Conservation (phyloP, 306 rosid species). For the Prosopis cineraria region DNA sequence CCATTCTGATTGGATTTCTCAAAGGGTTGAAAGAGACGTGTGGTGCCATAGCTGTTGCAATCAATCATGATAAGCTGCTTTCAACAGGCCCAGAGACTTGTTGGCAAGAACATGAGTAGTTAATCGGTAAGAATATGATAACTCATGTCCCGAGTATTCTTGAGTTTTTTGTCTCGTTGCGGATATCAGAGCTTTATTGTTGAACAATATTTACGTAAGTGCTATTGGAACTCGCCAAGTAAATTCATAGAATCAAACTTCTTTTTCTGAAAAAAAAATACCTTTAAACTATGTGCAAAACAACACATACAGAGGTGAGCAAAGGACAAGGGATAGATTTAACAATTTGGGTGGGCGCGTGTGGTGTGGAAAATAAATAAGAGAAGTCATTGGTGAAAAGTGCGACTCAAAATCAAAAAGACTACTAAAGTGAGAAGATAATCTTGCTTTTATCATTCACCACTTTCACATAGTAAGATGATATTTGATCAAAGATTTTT, state of each 20-base stretch:
- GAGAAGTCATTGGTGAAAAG: neutral
- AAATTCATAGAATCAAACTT: too few relatives aligned
- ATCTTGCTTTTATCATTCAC: too few relatives aligned
- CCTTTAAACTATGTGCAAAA: neutral
- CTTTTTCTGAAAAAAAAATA: neutral
- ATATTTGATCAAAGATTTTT: too few relatives aligned
- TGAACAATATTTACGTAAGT: too few relatives aligned
- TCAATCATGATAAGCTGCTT: neutral
- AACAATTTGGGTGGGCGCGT: neutral
- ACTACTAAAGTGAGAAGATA: too few relatives aligned
- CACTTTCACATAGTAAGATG: too few relatives aligned
- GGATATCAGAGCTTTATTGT: too few relatives aligned
- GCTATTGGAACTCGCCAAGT: too few relatives aligned
- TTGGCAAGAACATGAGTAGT: neutral
- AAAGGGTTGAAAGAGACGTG: conserved; percentile 36
- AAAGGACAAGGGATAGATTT: neutral
- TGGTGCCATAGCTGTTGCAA: conserved; percentile 31
- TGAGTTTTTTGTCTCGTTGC: too few relatives aligned
- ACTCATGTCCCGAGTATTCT: neutral
- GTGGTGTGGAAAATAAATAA: neutral
- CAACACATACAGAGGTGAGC: neutral
- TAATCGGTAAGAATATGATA: neutral
- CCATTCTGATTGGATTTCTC: conserved; percentile 33
- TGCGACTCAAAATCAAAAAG: too few relatives aligned
- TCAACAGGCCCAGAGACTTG: neutral